Percentiles rank a stretch among this genome's conserved stretches.
Conservation (phyloP, 495 filamentous ascomycete genomes). For the Penicillium longicatenatum region DNA sequence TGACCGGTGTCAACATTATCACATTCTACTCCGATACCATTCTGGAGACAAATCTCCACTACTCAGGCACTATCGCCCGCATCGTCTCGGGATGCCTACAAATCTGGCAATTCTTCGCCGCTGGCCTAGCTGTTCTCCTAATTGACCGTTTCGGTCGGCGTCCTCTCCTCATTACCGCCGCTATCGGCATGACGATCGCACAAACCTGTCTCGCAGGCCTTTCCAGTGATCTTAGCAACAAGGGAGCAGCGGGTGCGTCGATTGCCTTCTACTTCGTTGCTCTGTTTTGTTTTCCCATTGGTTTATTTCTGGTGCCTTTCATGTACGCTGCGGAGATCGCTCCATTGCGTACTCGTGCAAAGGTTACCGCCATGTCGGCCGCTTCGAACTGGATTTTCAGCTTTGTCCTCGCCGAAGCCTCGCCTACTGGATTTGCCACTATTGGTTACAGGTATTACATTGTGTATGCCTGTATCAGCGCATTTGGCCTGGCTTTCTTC, state of each 20-base stretch:
- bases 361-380: conserved; percentile 43
- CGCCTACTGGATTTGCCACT: conserved; percentile 28
- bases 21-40: conserved; percentile 33
- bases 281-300: conserved; percentile 66
- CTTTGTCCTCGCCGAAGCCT: conserved; percentile 35
- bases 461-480: conserved; percentile 49
- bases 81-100: conserved; percentile 28
- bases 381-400: conserved; percentile 36
- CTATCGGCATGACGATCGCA: conserved; percentile 57
- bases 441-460: conserved; percentile 54
- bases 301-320: conserved; percentile 66
- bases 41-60: conserved; percentile 20
- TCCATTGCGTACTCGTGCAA: conserved; percentile 64
- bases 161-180: conserved; percentile 64
- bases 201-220: conserved; percentile 59
- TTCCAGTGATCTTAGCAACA: conserved; percentile 31
- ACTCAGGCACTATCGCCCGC: conserved; percentile 23
- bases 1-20: conserved; percentile 33
- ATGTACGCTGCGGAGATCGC: conserved; percentile 70
- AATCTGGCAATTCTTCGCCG: conserved; percentile 31
- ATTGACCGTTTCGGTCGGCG: conserved; percentile 32
- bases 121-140: conserved; percentile 26
- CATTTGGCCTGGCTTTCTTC: conserved; percentile 32
- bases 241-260: conserved; percentile 34
- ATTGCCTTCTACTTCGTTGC: conserved; percentile 62